Percentiles rank a stretch among this genome's conserved stretches.
These are phyloP conservation scores for Cenococcum geophilum DNA, from an alignment of 495 filamentous ascomycete species.

Conservation along the genomic window DNA sequence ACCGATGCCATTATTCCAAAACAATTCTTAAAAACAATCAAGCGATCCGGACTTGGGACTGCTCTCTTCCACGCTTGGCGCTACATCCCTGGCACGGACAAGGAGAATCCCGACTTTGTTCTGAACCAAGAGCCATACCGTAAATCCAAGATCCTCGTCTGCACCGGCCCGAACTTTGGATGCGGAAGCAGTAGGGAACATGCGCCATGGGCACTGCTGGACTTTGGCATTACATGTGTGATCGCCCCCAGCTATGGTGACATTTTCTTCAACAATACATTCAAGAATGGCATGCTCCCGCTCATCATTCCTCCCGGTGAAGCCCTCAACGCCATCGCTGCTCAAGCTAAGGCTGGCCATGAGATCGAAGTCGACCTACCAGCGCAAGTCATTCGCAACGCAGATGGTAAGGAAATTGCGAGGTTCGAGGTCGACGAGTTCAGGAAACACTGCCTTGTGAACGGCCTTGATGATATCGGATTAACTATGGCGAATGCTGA, in stretches of 20 bases:
- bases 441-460: constrained; percentile 87
- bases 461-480: constrained; percentile 95
- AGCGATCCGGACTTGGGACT: constrained; percentile 84
- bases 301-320: constrained; percentile 63
- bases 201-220: constrained; percentile 92
- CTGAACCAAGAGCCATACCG: constrained; percentile 89
- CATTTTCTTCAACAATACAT: constrained; percentile 99
- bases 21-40: constrained; percentile 99
- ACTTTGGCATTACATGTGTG: constrained; percentile 91
- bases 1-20: constrained; percentile 99
- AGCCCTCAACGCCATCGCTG: constrained; percentile 63
- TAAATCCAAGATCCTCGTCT: constrained; percentile 80
- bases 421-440: constrained; percentile 85
- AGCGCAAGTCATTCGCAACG: constrained; percentile 75
- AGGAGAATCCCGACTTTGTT: constrained; percentile 73
- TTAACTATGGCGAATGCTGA: constrained; percentile 86
- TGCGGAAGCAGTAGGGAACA: constrained; percentile 93
- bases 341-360: constrained; percentile 71
- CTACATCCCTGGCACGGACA: constrained; percentile 58
- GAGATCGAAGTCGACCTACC: constrained; percentile 90
- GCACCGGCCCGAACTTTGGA: constrained; percentile 91
- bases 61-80: constrained; percentile 84
- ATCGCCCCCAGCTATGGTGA: constrained; percentile 92
- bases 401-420: constrained; percentile 62
- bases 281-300: constrained; percentile 99